Evolutionary conservation across 352 stramenopile genomes (phyloP).

Genomic region (Globisporangium solare): DNA sequence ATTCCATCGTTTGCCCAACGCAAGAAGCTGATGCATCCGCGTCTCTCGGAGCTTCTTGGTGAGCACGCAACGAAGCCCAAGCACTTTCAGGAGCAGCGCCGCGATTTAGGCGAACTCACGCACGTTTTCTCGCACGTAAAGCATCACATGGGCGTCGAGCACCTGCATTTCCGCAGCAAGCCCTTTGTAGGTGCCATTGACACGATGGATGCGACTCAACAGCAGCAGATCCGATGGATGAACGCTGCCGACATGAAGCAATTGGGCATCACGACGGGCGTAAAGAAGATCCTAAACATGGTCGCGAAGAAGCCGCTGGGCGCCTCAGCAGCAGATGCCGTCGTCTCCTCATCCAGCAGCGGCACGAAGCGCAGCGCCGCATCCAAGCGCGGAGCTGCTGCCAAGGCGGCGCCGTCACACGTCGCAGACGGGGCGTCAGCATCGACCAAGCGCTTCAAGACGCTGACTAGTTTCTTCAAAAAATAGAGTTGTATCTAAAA

Average conservation of each 20-base stretch:
- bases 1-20: constrained; percentile 62
- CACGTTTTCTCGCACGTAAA: constrained; percentile 91
- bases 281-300: constrained; percentile 83
- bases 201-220: constrained; percentile 7
- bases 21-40: constrained; percentile 45
- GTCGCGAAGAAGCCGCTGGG: constrained; percentile 19
- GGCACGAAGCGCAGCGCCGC: constrained; percentile 11
- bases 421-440: constrained; percentile 26
- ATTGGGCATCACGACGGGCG: constrained; percentile 81
- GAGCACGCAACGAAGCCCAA: constrained; percentile 19
- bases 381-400: constrained; percentile 9
- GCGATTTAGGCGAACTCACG: constrained; percentile 64
- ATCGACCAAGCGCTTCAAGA: constrained; percentile 44
- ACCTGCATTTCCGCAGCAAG: constrained; percentile 51
- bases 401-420: constrained; percentile 23
- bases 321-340: not conserved
- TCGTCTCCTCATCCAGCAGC: not conserved
- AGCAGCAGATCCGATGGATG: constrained; percentile 59
- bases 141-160: constrained; percentile 88
- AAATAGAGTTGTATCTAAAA: constrained; percentile 31
- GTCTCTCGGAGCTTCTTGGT: constrained; percentile 32
- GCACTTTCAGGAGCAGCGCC: constrained; percentile 18
- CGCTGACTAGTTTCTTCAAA: constrained; percentile 61
- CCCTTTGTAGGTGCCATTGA: constrained; percentile 8
- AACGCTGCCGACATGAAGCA: constrained; percentile 66